Base-by-base conservation (phyloP, 2,329 filamentous ascomycete genomes). In the Diplodia sapinea region DNA sequence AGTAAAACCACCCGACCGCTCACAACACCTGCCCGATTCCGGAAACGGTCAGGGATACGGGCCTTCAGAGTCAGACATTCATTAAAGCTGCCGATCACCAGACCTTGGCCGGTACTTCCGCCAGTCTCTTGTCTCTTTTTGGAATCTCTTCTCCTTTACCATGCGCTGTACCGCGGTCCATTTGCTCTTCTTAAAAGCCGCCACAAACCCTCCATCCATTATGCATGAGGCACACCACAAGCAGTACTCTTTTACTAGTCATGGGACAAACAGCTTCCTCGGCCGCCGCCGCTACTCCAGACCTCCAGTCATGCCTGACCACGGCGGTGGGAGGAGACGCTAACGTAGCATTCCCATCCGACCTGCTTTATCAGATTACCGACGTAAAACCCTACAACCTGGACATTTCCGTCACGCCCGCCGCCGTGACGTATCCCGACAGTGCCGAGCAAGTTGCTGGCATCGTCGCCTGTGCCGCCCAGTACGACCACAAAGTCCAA, bases 391-490 rank as follows among this genome's bases (percentile, higher is more conserved):
- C 77, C 0, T 79, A 78, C 73, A 80, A 80, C 68, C 71, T 79
- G 9, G 77, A 75, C 29, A 71, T 77, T 20, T 63, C 70, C 5
- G 69, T 76, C 6, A 81, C 76, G 0, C 88, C 88, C 1, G 77
- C 81, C 7, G 87, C 86, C 2, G 84, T 90, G 17, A 82, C 87
- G 2, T 82, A 86, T 33, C 88, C 88, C 0, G 74, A 80, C 23
- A 84, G 77, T 0, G 78, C 82, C 0, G 74, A 84, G 4, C 84
- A 89, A 54, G 83, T 89, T 2, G 81, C 86, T 0, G 82, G 74
- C 1, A 84, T 87, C 17, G 81, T 90, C 51, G 85, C 85, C 70
- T 90, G 88, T 71, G 88, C 87, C 0, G 80, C 76, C 0, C 72
- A 82, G 11, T 80, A 82, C 69, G 79, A 78, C 6, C 73, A 86